A percentile compares a stretch with the other conserved stretches of the same genome.
These are phyloP conservation scores for Dunaliella salina DNA, from an alignment of 163 green algal species.

Conservation along the genomic window DNA sequence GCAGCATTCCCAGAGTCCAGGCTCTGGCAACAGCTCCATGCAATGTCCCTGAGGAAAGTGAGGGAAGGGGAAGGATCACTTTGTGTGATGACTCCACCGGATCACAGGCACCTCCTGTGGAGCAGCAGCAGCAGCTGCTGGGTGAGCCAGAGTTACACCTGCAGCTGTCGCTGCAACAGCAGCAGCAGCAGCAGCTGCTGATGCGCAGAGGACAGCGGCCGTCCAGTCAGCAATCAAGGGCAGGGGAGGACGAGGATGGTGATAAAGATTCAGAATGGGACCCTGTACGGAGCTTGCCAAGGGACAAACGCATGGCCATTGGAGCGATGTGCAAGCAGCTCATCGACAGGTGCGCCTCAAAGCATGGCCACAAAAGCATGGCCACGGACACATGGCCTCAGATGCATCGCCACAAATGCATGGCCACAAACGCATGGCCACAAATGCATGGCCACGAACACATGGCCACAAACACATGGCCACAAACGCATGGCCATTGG, in stretches of 20 bases:
- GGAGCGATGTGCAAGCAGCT: conserved; percentile 72
- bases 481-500: conserved; percentile 57
- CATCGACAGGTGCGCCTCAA: conserved; percentile 46
- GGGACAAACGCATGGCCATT: conserved; percentile 52
- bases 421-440: neutral
- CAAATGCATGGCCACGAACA: neutral
- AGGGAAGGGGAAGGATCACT: too few relatives aligned
- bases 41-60: too few relatives aligned
- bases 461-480: neutral
- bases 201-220: neutral
- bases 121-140: neutral
- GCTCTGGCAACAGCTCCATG: too few relatives aligned
- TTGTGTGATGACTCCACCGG: too few relatives aligned
- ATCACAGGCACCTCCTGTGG: neutral
- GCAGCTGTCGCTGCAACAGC: neutral
- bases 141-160: neutral
- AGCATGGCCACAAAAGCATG: neutral
- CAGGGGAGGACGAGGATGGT: neutral
- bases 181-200: neutral
- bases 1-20: too few relatives aligned
- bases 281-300: conserved; percentile 19
- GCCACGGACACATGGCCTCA: neutral
- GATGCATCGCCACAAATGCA: neutral
- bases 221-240: neutral
- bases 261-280: neutral